Conservation (phyloP, 495 filamentous ascomycete species). For the Tricharina praecox region DNA sequence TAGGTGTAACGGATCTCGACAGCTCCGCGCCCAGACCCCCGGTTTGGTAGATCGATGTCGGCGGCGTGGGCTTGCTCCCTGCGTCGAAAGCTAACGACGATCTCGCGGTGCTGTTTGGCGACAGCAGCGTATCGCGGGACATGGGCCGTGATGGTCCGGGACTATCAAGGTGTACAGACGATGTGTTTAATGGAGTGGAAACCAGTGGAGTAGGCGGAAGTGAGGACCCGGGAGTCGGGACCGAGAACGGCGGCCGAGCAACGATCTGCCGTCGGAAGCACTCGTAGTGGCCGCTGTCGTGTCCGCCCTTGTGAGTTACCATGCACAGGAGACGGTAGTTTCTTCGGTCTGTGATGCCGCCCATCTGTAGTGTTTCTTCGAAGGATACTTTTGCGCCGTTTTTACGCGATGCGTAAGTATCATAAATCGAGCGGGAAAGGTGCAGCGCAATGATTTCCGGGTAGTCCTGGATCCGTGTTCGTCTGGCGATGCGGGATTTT, state of each 20-base stretch:
- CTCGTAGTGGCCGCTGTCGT: constrained; percentile 94
- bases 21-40: neutral
- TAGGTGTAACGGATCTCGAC: neutral
- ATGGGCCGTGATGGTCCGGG: neutral
- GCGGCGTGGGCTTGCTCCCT: neutral
- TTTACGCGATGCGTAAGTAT: constrained; percentile 60
- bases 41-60: neutral
- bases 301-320: constrained; percentile 87
- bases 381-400: constrained; percentile 89
- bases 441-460: constrained; percentile 83
- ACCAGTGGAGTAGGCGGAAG: neutral
- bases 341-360: constrained; percentile 57
- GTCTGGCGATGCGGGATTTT: constrained; percentile 64
- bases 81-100: neutral
- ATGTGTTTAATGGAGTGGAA: neutral
- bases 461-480: constrained; percentile 69
- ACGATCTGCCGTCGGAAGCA: constrained; percentile 79
- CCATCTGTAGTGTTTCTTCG: constrained; percentile 64
- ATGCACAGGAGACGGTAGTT: constrained; percentile 75
- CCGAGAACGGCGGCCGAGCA: constrained; percentile 51
- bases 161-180: neutral
- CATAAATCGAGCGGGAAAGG: constrained; percentile 80
- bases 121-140: neutral
- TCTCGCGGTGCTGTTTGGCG: neutral
- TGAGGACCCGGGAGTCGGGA: constrained; percentile 10